These are phyloP conservation scores for Trypanosoma theileri DNA, from an alignment of 208 protist species.

Conservation along the genomic window DNA sequence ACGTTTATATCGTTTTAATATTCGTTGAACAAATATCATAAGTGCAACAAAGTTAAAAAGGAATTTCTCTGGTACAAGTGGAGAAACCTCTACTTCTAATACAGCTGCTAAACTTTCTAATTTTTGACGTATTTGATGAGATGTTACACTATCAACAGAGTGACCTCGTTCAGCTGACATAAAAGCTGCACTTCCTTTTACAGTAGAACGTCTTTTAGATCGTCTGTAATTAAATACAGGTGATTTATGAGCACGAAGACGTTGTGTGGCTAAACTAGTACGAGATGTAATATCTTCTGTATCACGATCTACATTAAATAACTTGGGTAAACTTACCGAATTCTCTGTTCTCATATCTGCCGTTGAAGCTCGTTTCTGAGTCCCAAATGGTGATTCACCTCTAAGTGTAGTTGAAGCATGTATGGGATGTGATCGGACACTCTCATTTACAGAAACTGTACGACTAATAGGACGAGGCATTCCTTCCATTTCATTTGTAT, in stretches of 20 bases:
- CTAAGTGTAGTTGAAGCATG: background rate
- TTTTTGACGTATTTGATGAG: constrained; percentile 36
- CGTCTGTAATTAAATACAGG: background rate
- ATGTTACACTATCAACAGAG: constrained; percentile 40
- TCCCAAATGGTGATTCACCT: background rate
- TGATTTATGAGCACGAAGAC: background rate
- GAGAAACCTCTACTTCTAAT: constrained; percentile 35
- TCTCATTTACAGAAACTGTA: too few species aligned
- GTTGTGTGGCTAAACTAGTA: background rate
- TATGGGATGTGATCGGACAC: too few species aligned
- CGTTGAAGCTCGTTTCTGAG: background rate
- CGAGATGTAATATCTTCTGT: background rate
- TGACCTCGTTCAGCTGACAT: constrained; percentile 30
- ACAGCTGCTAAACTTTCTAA: constrained; percentile 50
- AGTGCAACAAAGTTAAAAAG: constrained; percentile 61
- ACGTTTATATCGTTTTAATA: constrained; percentile 27
- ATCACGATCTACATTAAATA: background rate
- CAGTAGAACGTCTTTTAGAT: constrained; percentile 3
- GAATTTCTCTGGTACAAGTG: constrained; percentile 45
- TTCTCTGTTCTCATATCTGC: too few species aligned
- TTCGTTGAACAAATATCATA: constrained; percentile 62
- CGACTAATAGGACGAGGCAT: background rate
- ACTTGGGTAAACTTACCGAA: too few species aligned
- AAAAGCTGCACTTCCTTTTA: background rate
- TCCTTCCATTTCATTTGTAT: background rate